Evolutionary conservation across 129 eudicot genomes (phyloP).

Genomic region (Silybum marianum): DNA sequence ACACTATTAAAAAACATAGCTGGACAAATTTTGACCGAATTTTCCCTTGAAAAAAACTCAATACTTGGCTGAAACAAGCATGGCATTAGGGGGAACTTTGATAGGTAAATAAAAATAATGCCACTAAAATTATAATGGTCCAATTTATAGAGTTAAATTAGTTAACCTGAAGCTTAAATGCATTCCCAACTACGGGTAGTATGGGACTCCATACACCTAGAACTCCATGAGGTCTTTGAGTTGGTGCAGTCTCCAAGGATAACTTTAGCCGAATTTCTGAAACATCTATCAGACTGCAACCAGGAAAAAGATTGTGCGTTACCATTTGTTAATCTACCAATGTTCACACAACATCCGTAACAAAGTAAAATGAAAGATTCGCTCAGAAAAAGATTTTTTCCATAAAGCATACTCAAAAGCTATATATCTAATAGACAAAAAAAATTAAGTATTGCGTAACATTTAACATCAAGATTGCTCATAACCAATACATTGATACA

Average conservation of each 20-base stretch:
- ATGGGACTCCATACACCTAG: constrained; percentile 98
- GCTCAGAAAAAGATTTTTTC: not conserved
- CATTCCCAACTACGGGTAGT: constrained; percentile 93
- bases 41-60: not conserved
- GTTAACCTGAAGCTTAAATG: constrained; percentile 92
- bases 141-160: constrained; percentile 1
- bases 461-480: constrained; percentile 13
- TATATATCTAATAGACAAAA: not conserved
- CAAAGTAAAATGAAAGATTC: not conserved
- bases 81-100: constrained; percentile 4
- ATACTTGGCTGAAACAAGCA: not conserved
- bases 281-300: constrained; percentile 88
- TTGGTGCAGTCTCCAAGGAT: constrained; percentile 94
- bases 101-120: constrained; percentile 6
- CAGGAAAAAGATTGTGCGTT: not conserved
- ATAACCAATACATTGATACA: not conserved
- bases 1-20: not conserved
- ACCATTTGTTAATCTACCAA: constrained; percentile 4
- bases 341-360: not conserved
- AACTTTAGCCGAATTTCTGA: constrained; percentile 87
- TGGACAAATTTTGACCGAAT: not conserved
- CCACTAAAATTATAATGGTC: constrained; percentile 13
- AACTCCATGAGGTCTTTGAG: constrained; percentile 96
- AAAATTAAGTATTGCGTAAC: not conserved
- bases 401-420: not conserved